Conservation (phyloP, 129 eudicot species). For the Erigeron canadensis region DNA sequence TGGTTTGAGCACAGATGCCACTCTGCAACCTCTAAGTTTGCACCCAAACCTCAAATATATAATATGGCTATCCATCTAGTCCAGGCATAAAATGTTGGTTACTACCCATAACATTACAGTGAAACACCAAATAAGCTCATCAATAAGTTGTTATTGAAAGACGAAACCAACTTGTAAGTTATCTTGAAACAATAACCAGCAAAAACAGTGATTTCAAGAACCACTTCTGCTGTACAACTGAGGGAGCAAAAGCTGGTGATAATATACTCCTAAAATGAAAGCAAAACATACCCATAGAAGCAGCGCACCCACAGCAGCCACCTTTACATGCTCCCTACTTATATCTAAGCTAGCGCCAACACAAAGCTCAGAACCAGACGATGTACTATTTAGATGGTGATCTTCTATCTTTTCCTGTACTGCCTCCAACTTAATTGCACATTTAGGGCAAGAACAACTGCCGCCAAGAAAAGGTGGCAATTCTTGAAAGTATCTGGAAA, state of each 20-base stretch:
- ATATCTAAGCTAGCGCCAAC: conserved; percentile 21
- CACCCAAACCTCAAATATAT: no score
- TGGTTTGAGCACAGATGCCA: no score
- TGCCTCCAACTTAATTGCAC: conserved; percentile 31
- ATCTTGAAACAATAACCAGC: conserved; percentile 5
- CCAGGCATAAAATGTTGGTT: neutral
- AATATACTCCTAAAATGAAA: conserved; percentile 24
- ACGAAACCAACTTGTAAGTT: conserved; percentile 15
- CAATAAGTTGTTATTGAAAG: neutral
- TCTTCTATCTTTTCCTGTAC: conserved; percentile 19
- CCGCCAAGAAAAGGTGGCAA: conserved; percentile 76
- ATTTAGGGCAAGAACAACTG: conserved; percentile 55
- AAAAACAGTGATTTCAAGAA: conserved; percentile 15
- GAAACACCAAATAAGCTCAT: neutral
- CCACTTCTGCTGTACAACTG: conserved; percentile 21
- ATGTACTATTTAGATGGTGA: conserved; percentile 15
- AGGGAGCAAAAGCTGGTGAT: conserved; percentile 19
- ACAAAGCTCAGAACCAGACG: conserved; percentile 19
- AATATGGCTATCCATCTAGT: neutral
- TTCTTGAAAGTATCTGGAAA: conserved; percentile 43
- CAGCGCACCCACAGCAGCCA: conserved; percentile 24
- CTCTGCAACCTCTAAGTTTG: no score
- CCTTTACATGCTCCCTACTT: conserved; percentile 26
- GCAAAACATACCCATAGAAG: conserved; percentile 33
- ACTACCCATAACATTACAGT: neutral